A percentile compares a stretch with the other conserved stretches of the same genome.
Conservation (phyloP, 208 protist genomes). For the Vickermania spadyakhi region DNA sequence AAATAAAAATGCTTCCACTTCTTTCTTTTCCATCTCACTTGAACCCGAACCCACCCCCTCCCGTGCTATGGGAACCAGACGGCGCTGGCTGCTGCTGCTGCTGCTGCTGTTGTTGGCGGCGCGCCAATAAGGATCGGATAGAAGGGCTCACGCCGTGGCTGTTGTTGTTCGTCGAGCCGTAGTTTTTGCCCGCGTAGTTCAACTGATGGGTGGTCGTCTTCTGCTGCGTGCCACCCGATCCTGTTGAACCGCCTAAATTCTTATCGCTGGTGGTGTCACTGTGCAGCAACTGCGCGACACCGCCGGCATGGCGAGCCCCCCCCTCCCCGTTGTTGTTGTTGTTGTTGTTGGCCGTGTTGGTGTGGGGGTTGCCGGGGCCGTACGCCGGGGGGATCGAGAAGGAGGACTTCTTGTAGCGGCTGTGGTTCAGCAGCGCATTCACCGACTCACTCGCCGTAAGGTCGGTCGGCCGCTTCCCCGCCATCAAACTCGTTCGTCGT, state of each 20-base stretch:
- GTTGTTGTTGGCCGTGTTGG: slow-evolving; percentile 3
- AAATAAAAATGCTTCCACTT: too few relatives aligned
- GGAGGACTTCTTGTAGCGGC: slow-evolving; percentile 39
- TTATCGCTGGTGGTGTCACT: too few relatives aligned
- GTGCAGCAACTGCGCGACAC: too few relatives aligned
- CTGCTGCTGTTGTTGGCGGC: slow-evolving; percentile 3
- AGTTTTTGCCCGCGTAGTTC: too few relatives aligned
- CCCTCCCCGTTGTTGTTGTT: slow-evolving; percentile 5
- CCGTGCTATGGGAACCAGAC: neutral
- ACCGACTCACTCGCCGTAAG: slow-evolving; percentile 19
- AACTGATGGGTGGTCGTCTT: too few relatives aligned
- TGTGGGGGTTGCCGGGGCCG: neutral
- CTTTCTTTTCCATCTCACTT: too few relatives aligned
- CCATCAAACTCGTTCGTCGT: neutral
- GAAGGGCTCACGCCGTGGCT: neutral
- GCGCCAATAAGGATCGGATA: neutral
- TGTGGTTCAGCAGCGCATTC: slow-evolving; percentile 44
- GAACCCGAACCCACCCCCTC: neutral
- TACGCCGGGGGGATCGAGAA: neutral
- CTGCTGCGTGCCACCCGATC: too few relatives aligned
- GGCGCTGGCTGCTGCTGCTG: too few relatives aligned
- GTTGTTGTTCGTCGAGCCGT: too few relatives aligned
- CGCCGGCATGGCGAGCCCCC: too few relatives aligned
- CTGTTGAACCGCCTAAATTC: too few relatives aligned
- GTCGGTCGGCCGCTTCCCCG: neutral